Conservation (phyloP, 139 green algal genomes). For the Coelastrella sp. region DNA sequence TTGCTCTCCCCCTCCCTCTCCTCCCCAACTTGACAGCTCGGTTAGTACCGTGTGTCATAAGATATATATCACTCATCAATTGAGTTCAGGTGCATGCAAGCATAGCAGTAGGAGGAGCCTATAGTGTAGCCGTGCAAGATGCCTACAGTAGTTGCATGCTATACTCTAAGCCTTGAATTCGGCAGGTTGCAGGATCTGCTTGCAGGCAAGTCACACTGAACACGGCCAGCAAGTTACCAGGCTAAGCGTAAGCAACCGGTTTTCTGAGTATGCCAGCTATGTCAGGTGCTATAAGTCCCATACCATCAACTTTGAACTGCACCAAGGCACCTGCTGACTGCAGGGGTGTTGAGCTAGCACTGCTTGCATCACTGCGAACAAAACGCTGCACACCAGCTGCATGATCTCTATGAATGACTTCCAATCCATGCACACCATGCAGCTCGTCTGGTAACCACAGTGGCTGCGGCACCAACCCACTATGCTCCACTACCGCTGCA, state of each 20-base stretch:
- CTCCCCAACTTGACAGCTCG: too few relatives aligned
- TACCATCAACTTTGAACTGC: conserved; percentile 55
- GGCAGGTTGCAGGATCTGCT: background rate
- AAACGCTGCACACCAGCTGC: background rate
- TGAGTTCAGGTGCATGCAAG: too few relatives aligned
- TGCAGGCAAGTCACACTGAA: background rate
- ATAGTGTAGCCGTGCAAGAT: too few relatives aligned
- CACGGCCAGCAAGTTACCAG: background rate
- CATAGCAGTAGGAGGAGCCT: too few relatives aligned
- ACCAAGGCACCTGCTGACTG: conserved; percentile 10
- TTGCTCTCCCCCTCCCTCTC: too few relatives aligned
- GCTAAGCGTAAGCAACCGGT: background rate
- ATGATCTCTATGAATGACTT: background rate
- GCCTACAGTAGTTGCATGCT: too few relatives aligned
- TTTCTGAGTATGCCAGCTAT: conserved; percentile 54
- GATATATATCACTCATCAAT: too few relatives aligned
- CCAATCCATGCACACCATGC: background rate
- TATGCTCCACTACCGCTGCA: conserved; percentile 34
- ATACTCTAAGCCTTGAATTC: too few relatives aligned
- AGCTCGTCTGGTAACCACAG: background rate
- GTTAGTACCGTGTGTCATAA: too few relatives aligned
- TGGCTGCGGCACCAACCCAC: background rate
- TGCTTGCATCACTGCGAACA: background rate
- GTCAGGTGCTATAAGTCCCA: conserved; percentile 60
- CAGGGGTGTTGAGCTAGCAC: background rate